A percentile compares a stretch with the other conserved stretches of the same genome.
Evolutionary conservation across 176 grass and related monocot genomes (phyloP).

Genomic region (Eragrostis nindensis): DNA sequence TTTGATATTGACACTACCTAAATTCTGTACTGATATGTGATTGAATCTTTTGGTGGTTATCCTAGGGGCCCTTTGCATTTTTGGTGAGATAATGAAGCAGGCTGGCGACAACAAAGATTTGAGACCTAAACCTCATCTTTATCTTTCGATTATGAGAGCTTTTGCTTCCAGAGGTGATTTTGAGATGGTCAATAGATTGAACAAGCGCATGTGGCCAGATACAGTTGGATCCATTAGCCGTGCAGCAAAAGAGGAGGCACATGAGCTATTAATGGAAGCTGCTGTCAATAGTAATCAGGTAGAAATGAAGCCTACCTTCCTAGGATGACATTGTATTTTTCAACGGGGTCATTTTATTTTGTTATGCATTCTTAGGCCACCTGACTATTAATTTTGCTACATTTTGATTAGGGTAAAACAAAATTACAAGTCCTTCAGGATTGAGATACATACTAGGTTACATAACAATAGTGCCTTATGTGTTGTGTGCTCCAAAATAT

Average conservation of each 20-base stretch:
- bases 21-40: conserved; percentile 37
- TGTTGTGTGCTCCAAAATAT: conserved; percentile 5
- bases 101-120: conserved; percentile 63
- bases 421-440: background rate
- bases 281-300: conserved; percentile 93
- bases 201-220: conserved; percentile 77
- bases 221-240: conserved; percentile 76
- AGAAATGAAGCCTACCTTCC: background rate
- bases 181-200: conserved; percentile 76
- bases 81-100: conserved; percentile 93
- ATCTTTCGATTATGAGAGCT: conserved; percentile 90
- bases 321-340: background rate
- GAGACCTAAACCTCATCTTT: conserved; percentile 89
- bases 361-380: background rate
- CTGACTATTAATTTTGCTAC: conserved; percentile 18
- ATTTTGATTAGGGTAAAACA: background rate
- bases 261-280: conserved; percentile 96
- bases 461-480: background rate
- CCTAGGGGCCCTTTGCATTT: conserved; percentile 86
- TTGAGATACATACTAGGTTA: conserved; percentile 23
- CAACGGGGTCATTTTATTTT: conserved; percentile 23
- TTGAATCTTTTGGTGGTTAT: conserved; percentile 24
- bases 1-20: background rate
- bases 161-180: conserved; percentile 79
- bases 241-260: conserved; percentile 61